A percentile compares a stretch with the other conserved stretches of the same genome.
Conservation (phyloP, 2,329 filamentous ascomycete genomes). For the Penicillium sp. region DNA sequence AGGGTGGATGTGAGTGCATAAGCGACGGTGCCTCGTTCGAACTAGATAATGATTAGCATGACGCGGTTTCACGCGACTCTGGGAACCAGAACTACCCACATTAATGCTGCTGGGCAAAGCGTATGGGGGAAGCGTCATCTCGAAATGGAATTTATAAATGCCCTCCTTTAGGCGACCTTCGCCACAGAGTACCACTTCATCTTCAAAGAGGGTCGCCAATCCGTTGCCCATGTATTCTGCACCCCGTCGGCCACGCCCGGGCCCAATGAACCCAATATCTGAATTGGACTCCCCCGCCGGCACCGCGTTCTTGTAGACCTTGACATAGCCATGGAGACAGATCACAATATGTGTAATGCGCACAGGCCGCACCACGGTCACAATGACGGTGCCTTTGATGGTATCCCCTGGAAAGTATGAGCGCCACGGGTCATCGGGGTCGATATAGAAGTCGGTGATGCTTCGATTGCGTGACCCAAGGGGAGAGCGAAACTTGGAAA, state of each 20-base stretch:
- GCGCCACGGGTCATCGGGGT: conserved; percentile 63
- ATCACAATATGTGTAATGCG: conserved; percentile 65
- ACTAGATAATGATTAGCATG: conserved; percentile 54
- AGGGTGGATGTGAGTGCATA: conserved; percentile 90
- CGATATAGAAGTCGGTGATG: conserved; percentile 62
- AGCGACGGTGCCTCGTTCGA: conserved; percentile 88
- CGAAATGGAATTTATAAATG: conserved; percentile 67
- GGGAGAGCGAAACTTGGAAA: conserved; percentile 58
- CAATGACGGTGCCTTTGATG: conserved; percentile 60
- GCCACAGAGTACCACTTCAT: conserved; percentile 64
- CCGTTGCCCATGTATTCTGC: conserved; percentile 64
- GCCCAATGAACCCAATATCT: conserved; percentile 51
- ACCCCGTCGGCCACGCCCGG: conserved; percentile 54
- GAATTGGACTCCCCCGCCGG: conserved; percentile 56
- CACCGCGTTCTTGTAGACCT: conserved; percentile 64
- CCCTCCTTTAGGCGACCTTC: conserved; percentile 64
- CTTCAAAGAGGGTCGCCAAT: conserved; percentile 64
- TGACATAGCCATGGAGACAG: conserved; percentile 63
- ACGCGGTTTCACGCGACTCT: background rate
- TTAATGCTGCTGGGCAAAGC: conserved; percentile 83
- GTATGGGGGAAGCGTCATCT: conserved; percentile 61
- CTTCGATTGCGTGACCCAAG: conserved; percentile 55
- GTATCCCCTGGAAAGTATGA: conserved; percentile 63
- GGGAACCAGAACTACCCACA: conserved; percentile 56
- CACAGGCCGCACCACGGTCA: conserved; percentile 61